A percentile compares a stretch with the other conserved stretches of the same genome.
Conservation (phyloP, 1,139 yeast species). For the Nakaseomyces glabratus region DNA sequence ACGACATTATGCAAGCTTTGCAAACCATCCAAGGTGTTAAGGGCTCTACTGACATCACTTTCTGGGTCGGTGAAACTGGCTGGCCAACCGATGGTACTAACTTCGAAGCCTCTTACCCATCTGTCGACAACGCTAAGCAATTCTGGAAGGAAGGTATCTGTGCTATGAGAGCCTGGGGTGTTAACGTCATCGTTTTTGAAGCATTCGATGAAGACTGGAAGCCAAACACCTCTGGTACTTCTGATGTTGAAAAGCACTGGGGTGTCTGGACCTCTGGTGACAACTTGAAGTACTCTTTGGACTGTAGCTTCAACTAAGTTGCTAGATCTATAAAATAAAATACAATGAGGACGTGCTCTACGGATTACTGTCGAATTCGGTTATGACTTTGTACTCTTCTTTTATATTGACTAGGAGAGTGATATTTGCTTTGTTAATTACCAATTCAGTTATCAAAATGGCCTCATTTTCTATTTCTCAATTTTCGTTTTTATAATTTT, state of each 20-base stretch:
- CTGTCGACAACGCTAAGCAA: conserved; percentile 59
- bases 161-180: conserved; percentile 91
- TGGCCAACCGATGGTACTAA: conserved; percentile 90
- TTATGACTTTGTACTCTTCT: too few species aligned
- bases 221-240: conserved; percentile 77
- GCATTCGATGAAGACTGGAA: conserved; percentile 96
- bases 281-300: conserved; percentile 49
- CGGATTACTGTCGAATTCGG: too few species aligned
- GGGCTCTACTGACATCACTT: conserved; percentile 73
- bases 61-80: conserved; percentile 98
- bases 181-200: conserved; percentile 85
- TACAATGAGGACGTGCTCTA: too few species aligned
- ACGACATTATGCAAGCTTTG: conserved; percentile 93
- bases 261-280: conserved; percentile 66
- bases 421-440: too few species aligned
- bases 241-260: conserved; percentile 87
- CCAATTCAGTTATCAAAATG: too few species aligned
- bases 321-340: too few species aligned
- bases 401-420: too few species aligned
- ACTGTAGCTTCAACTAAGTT: conserved; percentile 44
- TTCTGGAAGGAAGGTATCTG: conserved; percentile 87
- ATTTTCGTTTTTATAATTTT: too few species aligned
- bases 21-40: conserved; percentile 76
- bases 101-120: conserved; percentile 57
- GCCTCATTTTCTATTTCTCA: too few species aligned